Evolutionary conservation across 352 stramenopile genomes (phyloP), one percentile per base, ranked within the genome.

Genomic region (Pythium vanterpoolii): DNA sequence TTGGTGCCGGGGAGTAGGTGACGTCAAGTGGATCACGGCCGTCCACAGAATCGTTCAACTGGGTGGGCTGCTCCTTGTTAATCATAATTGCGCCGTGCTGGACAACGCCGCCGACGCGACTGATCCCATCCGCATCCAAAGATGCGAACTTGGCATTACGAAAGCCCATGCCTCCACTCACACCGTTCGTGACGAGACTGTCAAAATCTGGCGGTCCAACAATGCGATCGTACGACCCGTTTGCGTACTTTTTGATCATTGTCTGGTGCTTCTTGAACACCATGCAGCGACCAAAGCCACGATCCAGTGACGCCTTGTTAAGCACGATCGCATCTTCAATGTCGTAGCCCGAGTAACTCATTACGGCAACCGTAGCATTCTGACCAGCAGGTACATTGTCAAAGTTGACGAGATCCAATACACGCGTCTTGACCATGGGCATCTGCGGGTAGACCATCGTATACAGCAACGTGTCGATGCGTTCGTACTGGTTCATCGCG

Each of bases 251-350:
- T 56, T 97, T 94, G 62, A 99, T 90, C 77, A 96, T 98, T 30
- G 93, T 98, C 75, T 98, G 92, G 68, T 98, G 95, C 78, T 99
- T 99, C 70, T 97, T 97, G 44, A 99, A 89, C 21, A 99, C 96
- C 86, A 99, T 98, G 64, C 97, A 99, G 56, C 97, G 88, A 21
- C 96, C 97, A 71, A 99, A 99, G n/a, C 98, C 98, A 44, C 98
- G 86, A 76, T 98, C 95, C 26, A 98, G 60, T 18, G 83, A 97
- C 8, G 89, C 93, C 71, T 99, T 99, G 86, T 99, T 99, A 5
- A 99, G 79, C 40, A 99, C 96, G 47, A 99, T 96, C 28, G 98
- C 97, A 89, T 99, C 98, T 88, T 99, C 98, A 69, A 99, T 99
- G 88, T 99, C 97, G 73, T 99, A 99, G 30, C 98, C 98, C 38